A percentile compares a stretch with the other conserved stretches of the same genome.
Evolutionary conservation across 306 rosid genomes (phyloP).

Genomic region (Malus asiatica): DNA sequence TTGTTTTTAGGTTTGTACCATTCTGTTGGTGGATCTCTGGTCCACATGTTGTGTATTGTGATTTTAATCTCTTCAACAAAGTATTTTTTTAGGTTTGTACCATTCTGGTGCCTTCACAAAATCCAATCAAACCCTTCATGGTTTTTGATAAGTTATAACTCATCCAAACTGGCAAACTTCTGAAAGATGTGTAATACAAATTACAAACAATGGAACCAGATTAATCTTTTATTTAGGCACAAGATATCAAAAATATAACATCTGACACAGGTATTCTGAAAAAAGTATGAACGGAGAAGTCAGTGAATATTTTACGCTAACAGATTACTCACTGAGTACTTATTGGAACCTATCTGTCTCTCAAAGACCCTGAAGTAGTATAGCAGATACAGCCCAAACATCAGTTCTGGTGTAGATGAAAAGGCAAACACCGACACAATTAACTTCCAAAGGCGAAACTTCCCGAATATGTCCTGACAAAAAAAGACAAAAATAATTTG

Average conservation of each 20-base stretch:
- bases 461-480: constrained; percentile 83
- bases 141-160: background rate
- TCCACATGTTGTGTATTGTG: background rate
- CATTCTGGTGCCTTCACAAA: background rate
- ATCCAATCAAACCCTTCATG: background rate
- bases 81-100: background rate
- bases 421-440: constrained; percentile 67
- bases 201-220: background rate
- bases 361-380: constrained; percentile 98
- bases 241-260: background rate
- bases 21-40: background rate
- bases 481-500: background rate
- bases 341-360: constrained; percentile 96
- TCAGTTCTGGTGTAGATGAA: constrained; percentile 88
- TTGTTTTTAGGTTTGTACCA: background rate
- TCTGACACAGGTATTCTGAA: background rate
- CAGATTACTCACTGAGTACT: constrained; percentile 58
- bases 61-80: background rate
- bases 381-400: constrained; percentile 85
- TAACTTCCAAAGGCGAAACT: constrained; percentile 73
- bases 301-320: constrained; percentile 4
- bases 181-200: background rate
- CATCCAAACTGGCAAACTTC: background rate
- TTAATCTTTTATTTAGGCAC: background rate
- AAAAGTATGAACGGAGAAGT: background rate